Evolutionary conservation across 202 grass and related monocot genomes (phyloP).

Genomic region (Hordeum pubiflorum): DNA sequence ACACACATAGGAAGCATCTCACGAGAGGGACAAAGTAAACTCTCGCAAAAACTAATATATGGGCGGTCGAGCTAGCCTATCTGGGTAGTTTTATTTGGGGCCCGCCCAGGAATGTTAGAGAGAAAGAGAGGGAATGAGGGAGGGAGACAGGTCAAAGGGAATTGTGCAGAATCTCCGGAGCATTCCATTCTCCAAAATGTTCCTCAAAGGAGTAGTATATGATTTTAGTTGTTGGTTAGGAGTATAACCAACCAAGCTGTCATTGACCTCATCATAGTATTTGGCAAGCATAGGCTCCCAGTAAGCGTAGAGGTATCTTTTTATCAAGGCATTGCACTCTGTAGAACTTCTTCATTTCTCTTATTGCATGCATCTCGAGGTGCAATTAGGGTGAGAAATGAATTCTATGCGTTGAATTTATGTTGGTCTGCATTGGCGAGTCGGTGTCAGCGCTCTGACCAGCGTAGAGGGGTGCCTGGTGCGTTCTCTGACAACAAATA

Average conservation of each 20-base stretch:
- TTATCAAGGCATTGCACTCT: background rate
- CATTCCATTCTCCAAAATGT: slow-evolving; percentile 86
- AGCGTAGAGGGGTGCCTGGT: background rate
- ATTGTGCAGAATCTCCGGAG: slow-evolving; percentile 83
- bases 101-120: slow-evolving; percentile 27
- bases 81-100: slow-evolving; percentile 42
- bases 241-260: slow-evolving; percentile 31
- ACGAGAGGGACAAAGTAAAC: slow-evolving; percentile 4
- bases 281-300: slow-evolving; percentile 28
- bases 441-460: background rate
- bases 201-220: slow-evolving; percentile 30
- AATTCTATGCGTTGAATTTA: background rate
- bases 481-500: background rate
- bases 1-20: background rate
- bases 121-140: background rate
- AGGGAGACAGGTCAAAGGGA: slow-evolving; percentile 24
- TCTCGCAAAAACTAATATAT: background rate
- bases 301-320: background rate
- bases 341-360: slow-evolving; percentile 2
- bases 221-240: slow-evolving; percentile 18
- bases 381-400: background rate
- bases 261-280: slow-evolving; percentile 25
- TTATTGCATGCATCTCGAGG: slow-evolving; percentile 37
- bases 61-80: slow-evolving; percentile 33
- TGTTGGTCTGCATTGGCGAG: background rate